phyloP scores from a whole-genome alignment of 2,329 filamentous ascomycete genomes.

The Colletotrichum sp. region DNA sequence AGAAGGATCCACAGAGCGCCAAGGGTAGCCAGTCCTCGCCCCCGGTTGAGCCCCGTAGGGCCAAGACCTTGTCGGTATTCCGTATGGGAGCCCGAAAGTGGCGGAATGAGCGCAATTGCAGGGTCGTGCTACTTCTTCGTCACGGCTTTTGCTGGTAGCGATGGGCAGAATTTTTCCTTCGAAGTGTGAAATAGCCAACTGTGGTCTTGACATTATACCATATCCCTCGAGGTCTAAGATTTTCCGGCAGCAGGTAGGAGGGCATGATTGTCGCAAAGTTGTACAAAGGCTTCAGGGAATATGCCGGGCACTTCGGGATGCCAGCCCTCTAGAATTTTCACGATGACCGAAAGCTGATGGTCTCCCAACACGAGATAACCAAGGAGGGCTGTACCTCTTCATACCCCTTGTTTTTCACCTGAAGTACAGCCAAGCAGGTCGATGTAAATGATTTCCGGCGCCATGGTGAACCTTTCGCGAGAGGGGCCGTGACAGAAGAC shows the following conservation, averaged over 20 bases:
- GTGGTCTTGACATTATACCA: not conserved
- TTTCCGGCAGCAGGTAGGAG: not conserved
- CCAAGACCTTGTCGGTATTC: not conserved
- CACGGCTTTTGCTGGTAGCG: not conserved
- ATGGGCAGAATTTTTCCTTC: not conserved
- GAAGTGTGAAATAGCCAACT: not conserved
- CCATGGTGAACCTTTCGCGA: not conserved
- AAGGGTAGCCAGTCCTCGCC: not conserved
- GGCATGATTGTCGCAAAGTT: not conserved
- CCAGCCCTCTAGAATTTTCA: not conserved
- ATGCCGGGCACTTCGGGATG: not conserved
- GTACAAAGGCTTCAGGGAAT: not conserved
- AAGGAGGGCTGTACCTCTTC: not conserved
- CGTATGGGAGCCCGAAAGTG: not conserved
- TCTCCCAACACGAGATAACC: not conserved
- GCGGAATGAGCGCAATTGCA: not conserved
- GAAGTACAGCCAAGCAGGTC: not conserved
- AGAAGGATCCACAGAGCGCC: not conserved
- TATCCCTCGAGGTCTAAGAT: not conserved
- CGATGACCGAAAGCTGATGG: not conserved
- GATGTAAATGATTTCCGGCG: not conserved
- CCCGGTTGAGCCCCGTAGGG: not conserved
- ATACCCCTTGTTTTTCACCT: not conserved
- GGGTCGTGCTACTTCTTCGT: not conserved
- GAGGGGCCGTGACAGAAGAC: not conserved